Base-by-base conservation (phyloP, 2,329 filamentous ascomycete species). In the Aspergillus quadricinctus region DNA sequence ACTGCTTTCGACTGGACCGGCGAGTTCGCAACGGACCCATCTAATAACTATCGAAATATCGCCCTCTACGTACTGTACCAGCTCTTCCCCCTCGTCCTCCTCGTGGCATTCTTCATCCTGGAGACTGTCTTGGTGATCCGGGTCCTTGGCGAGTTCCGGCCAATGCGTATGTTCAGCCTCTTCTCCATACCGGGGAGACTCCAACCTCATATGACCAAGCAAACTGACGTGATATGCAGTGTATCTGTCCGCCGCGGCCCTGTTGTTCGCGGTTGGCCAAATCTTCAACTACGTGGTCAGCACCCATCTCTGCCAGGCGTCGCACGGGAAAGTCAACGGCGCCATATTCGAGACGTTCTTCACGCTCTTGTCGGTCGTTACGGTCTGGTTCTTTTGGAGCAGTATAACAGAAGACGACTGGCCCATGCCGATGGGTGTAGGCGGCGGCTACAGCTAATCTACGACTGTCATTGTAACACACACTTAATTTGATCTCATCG, bases 361-460 rank as follows among this genome's bases (percentile, higher is more conserved):
- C 77, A 97, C 92, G 0, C 80, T 97, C 0, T 77, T 93, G 11
- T 82, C 92, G 0, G 91, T 99, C 4, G 81, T 90, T 19, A 85
- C 85, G 76, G 78, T 97, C 62, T 99, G 94, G 92, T 75, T 90
- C 56, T 99, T 99, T 80, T 99, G 94, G 94, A 96, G 92, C 49
- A 97, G 92, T 77, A 99, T 99, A 67, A 99, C 94, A 17, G 94
- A 99, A 76, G 94, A 99, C 69, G 93, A 97, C 78, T 99, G 94
- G 94, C 91, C 92, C 2, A 80, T 83, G 73, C 79, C 81, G 19
- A 58, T 67, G 48, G 19, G 52, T 49, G 43, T 61, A 45, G 56
- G 61, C 29, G 57, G 58, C 10, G 70, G 64, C 49, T 75, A 73
- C 64, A 72, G 66, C 55, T 62, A 52, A 52, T 21, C 50, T 17